A percentile compares a stretch with the other conserved stretches of the same genome.
Conservation (phyloP, 345 rosid genomes). For the Ceriops zippeliana region DNA sequence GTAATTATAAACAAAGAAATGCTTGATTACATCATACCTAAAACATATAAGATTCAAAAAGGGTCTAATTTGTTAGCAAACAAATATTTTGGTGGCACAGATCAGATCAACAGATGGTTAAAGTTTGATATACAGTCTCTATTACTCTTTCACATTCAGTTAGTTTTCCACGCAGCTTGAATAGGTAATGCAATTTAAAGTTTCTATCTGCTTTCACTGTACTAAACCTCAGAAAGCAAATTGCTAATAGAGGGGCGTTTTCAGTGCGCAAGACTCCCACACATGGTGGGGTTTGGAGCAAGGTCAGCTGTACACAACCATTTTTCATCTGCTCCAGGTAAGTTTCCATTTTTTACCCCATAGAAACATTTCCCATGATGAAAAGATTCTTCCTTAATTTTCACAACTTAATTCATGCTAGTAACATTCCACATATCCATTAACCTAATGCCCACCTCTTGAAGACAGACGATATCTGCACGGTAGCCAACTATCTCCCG, state of each 20-base stretch:
- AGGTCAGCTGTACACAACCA: too few relatives aligned
- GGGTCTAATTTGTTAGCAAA: too few relatives aligned
- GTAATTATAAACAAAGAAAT: too few relatives aligned
- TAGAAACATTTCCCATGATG: background rate
- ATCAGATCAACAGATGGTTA: background rate
- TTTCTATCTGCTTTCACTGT: background rate
- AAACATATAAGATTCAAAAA: too few relatives aligned
- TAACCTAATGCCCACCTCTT: conserved; percentile 54
- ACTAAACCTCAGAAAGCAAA: background rate
- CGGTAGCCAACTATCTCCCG: conserved; percentile 87
- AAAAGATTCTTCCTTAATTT: background rate
- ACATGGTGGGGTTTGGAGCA: too few relatives aligned
- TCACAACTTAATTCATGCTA: background rate
- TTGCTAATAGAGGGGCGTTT: background rate
- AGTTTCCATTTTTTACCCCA: background rate
- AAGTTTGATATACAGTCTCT: background rate
- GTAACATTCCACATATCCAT: background rate
- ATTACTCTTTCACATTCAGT: background rate
- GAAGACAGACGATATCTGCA: conserved; percentile 94
- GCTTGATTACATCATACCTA: too few relatives aligned
- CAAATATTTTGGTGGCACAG: too few relatives aligned
- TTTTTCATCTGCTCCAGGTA: background rate
- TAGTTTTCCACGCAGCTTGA: background rate
- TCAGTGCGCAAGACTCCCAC: too few relatives aligned
- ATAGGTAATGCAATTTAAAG: background rate